Base-by-base conservation (phyloP, 2,329 filamentous ascomycete species). In the Sarocladium brachiariae region DNA sequence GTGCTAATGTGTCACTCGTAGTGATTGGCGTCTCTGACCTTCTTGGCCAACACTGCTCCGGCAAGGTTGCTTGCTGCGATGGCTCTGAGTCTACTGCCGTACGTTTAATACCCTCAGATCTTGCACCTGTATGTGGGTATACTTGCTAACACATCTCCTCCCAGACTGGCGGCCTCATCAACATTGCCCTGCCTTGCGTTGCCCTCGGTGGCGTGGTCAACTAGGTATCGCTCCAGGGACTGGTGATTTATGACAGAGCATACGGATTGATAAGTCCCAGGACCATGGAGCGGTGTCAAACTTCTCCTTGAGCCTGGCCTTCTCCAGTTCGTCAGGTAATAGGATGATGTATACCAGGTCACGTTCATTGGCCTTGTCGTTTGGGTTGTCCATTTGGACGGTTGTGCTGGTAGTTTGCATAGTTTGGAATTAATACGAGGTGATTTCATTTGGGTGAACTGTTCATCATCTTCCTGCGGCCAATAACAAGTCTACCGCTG, bases 121-220 rank as follows among this genome's bases (percentile, higher is more conserved):
- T 37, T 37, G 8, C 10, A 11, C 13, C 8, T 13, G 8, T 8
- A 31, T 13, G 13, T 31, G 27, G 27, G 13, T 8, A 31, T 31
- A 31, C 7, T 31, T 8, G 33, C 33, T 30, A 35, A 11, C n/a
- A 16, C 9, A 11, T n/a, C 16, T 14, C 9, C 9, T 35, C 33
- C 7, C n/a, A 43, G 39, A 43, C 39, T 43, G 39, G 39, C 21
- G 39, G 39, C 9, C 39, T 43, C 23, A 43, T 43, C 39, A 43
- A 43, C 39, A 9, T 43, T 27, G 39, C 39, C 14, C 39, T 43
- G 39, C 39, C 39, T 25, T 43, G 39, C 39, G 21, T 43, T 19
- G 39, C 39, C 11, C 39, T 43, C 16, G 39, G 39, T 27, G 39
- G 39, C 21, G 21, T 43, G 21, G 7, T 43, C 23, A 7, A 43